A percentile compares a stretch with the other conserved stretches of the same genome.
Evolutionary conservation across 106 monocot genomes (phyloP).

Genomic region (Phalaenopsis equestris): DNA sequence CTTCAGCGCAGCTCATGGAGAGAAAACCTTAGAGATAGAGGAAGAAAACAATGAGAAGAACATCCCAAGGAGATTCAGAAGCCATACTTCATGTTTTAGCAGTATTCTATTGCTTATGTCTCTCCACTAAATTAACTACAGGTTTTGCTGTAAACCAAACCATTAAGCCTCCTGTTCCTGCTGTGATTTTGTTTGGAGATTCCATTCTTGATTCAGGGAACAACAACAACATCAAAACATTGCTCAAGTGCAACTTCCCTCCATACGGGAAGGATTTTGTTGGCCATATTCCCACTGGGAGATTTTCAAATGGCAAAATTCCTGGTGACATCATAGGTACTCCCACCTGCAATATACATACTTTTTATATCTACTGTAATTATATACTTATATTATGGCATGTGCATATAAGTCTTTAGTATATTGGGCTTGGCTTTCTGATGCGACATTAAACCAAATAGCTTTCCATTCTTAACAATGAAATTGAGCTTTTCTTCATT

Average conservation of each 20-base stretch:
- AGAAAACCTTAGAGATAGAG: background rate
- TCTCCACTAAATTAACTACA: background rate
- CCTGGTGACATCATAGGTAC: constrained; percentile 44
- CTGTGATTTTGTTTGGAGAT: constrained; percentile 49
- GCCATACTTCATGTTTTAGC: background rate
- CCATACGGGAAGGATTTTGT: constrained; percentile 50
- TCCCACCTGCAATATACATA: no score
- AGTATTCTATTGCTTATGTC: background rate
- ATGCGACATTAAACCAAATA: no score
- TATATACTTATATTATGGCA: no score
- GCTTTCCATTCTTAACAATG: no score
- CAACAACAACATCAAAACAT: constrained; percentile 35
- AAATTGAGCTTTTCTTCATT: no score
- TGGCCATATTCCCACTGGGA: constrained; percentile 30
- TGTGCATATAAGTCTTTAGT: no score
- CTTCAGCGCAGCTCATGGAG: background rate
- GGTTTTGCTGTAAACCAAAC: background rate
- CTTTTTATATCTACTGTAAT: no score
- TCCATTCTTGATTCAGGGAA: constrained; percentile 61
- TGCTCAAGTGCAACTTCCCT: constrained; percentile 32
- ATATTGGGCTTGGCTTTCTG: no score
- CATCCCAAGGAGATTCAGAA: background rate
- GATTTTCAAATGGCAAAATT: constrained; percentile 51
- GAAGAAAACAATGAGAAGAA: background rate
- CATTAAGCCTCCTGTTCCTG: constrained; percentile 16